A percentile compares a stretch with the other conserved stretches of the same genome.
Evolutionary conservation across 176 grass and related monocot species (phyloP).

Genomic region (Eleusine coracana): DNA sequence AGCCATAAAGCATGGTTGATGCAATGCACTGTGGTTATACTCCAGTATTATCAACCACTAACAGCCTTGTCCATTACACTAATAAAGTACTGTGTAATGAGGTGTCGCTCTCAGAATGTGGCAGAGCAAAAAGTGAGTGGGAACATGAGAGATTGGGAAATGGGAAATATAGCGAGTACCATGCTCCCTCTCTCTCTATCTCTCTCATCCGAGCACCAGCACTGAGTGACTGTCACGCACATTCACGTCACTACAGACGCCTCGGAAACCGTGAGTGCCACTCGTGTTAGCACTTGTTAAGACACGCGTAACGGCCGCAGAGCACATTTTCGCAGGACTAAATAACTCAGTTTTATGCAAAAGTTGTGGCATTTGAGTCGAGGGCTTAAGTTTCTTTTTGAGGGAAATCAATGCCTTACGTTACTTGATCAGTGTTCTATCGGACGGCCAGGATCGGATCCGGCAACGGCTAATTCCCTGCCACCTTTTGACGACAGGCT

Average conservation of each 20-base stretch:
- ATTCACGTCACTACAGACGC: constrained; percentile 41
- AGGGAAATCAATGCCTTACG: too few species aligned
- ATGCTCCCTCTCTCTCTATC: background rate
- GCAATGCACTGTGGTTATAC: constrained; percentile 10
- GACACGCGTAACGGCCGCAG: too few species aligned
- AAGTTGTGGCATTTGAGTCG: too few species aligned
- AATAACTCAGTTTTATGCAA: too few species aligned
- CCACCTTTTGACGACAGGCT: background rate
- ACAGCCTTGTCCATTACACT: background rate
- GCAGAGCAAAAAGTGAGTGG: constrained; percentile 17
- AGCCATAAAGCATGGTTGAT: background rate
- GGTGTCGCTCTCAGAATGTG: background rate
- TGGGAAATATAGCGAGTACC: constrained; percentile 1
- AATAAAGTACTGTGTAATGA: constrained; percentile 9
- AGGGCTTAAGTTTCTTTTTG: too few species aligned
- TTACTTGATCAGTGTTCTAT: background rate
- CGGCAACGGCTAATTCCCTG: background rate
- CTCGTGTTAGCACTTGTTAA: too few species aligned
- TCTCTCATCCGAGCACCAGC: background rate
- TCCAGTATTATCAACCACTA: background rate
- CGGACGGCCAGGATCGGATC: constrained; percentile 22
- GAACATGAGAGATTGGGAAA: constrained; percentile 47
- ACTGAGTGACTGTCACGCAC: constrained; percentile 21
- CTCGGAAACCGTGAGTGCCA: background rate
- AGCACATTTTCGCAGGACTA: too few species aligned